Evolutionary conservation across 176 grass and related monocot species (phyloP).

Genomic region (Eleusine indica): DNA sequence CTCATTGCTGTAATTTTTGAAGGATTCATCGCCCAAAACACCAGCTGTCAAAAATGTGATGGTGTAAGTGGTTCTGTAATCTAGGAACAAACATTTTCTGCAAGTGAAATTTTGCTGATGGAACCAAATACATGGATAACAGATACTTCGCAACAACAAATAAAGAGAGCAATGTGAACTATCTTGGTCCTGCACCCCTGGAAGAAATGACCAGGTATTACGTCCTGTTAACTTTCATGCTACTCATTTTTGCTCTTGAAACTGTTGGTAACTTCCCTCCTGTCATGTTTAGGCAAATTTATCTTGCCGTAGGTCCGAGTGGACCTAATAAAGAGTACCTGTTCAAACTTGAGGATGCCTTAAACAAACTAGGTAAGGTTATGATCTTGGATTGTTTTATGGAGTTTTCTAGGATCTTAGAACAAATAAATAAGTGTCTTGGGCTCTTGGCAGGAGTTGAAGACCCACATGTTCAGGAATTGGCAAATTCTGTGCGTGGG

Average conservation of each 20-base stretch:
- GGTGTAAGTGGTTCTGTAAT: constrained; percentile 72
- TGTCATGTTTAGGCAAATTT: constrained; percentile 72
- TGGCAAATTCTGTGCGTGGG: constrained; percentile 61
- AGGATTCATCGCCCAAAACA: constrained; percentile 63
- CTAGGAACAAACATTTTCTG: constrained; percentile 3
- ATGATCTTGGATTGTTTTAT: background rate
- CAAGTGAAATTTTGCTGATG: constrained; percentile 33
- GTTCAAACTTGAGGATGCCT: constrained; percentile 77
- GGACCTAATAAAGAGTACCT: constrained; percentile 95
- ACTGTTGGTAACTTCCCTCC: constrained; percentile 1
- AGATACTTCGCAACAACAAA: constrained; percentile 84
- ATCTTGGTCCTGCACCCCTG: constrained; percentile 76
- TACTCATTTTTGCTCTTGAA: constrained; percentile 18
- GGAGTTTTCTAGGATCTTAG: background rate
- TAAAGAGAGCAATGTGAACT: constrained; percentile 68
- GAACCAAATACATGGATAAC: constrained; percentile 31
- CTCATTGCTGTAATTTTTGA: constrained; percentile 13
- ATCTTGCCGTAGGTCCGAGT: constrained; percentile 67
- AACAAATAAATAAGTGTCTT: background rate
- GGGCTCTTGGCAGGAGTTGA: constrained; percentile 54
- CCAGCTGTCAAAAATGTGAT: constrained; percentile 66
- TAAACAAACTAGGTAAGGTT: constrained; percentile 72
- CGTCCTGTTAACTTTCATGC: background rate
- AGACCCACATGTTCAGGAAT: constrained; percentile 74
- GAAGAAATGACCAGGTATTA: constrained; percentile 82